phyloP scores from a whole-genome alignment of 495 filamentous ascomycete species.

The Penicillium canariense region DNA sequence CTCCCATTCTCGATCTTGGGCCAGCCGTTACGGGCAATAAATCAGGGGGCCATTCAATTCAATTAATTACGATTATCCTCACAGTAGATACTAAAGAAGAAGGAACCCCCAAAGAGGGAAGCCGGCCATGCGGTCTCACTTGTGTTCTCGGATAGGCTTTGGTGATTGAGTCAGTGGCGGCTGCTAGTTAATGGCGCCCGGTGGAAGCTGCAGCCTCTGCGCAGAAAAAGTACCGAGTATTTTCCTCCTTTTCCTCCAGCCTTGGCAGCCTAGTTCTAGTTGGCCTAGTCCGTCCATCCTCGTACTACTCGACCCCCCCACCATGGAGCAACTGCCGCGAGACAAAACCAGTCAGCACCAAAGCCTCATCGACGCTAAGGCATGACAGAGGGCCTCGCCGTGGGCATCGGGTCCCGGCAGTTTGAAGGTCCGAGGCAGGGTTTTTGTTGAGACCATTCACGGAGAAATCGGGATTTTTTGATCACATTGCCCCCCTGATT shows the following conservation, averaged over 20 bases:
- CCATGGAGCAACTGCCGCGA: conserved; percentile 6
- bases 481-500: not conserved
- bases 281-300: too few species aligned
- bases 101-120: too few species aligned
- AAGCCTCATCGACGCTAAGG: conserved; percentile 16
- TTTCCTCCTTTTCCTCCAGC: too few species aligned
- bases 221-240: too few species aligned
- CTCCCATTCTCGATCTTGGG: not conserved
- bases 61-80: too few species aligned
- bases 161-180: conserved; percentile 16
- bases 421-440: conserved; percentile 21
- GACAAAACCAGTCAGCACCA: conserved; percentile 7
- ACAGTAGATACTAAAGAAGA: not conserved
- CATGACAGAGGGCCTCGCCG: conserved; percentile 8
- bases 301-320: too few species aligned
- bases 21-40: too few species aligned
- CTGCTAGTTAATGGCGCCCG: conserved; percentile 4
- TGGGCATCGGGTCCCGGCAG: not conserved
- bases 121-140: conserved; percentile 5
- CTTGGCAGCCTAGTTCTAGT: too few species aligned
- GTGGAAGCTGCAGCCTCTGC: not conserved
- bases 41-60: too few species aligned
- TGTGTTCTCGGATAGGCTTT: not conserved
- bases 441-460: not conserved
- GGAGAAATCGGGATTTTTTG: not conserved